A percentile compares a stretch with the other conserved stretches of the same genome.
Conservation (phyloP, 2,329 filamentous ascomycete species). For the Hypomyces rosellus region DNA sequence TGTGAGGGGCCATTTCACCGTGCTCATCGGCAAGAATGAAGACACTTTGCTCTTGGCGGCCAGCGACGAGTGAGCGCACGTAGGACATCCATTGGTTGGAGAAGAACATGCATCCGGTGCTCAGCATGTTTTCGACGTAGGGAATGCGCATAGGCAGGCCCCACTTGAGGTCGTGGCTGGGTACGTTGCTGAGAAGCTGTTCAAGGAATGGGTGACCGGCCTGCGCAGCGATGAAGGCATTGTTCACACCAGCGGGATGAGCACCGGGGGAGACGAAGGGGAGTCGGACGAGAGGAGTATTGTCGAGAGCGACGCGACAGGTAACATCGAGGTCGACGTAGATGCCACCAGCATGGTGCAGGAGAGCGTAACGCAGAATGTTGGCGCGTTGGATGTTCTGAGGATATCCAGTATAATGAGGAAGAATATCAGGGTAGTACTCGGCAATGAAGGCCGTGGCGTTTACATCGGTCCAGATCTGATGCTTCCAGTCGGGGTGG, state of each 20-base stretch:
- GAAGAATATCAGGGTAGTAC: constrained; percentile 17
- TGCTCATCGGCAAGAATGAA: constrained; percentile 13
- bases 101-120: constrained; percentile 22
- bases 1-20: constrained; percentile 18
- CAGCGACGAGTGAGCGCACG: constrained; percentile 11
- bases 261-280: constrained; percentile 17
- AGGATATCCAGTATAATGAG: constrained; percentile 17
- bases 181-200: constrained; percentile 14
- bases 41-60: constrained; percentile 5
- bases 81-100: constrained; percentile 21
- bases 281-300: constrained; percentile 15
- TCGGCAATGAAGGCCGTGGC: constrained; percentile 17
- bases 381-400: constrained; percentile 20
- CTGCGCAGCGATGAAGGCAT: constrained; percentile 17
- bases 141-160: constrained; percentile 19
- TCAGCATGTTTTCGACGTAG: constrained; percentile 22
- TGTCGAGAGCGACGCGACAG: constrained; percentile 15
- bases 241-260: constrained; percentile 19
- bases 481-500: constrained; percentile 18
- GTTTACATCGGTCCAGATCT: constrained; percentile 19
- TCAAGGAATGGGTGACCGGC: constrained; percentile 15
- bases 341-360: constrained; percentile 19
- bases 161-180: constrained; percentile 19
- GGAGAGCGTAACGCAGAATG: constrained; percentile 17
- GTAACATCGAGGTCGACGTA: constrained; percentile 21